These are phyloP conservation scores for Fusarium burgessii DNA, from an alignment of 2,329 filamentous ascomycete species.

Conservation along the genomic window DNA sequence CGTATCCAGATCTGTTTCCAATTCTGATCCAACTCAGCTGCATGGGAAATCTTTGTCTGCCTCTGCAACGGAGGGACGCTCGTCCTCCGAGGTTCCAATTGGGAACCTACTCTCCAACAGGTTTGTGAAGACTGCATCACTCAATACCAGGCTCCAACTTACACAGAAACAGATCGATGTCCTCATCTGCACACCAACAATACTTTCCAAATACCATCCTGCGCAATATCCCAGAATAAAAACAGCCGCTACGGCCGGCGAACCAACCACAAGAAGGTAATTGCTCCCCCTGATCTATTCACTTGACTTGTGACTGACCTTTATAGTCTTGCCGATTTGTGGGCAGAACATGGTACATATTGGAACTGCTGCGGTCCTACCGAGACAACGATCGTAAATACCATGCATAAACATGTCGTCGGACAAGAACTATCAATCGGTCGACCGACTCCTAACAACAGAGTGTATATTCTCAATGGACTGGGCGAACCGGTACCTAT, in stretches of 20 bases:
- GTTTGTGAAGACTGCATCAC: constrained; percentile 47
- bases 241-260: constrained; percentile 66
- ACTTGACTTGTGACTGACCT: constrained; percentile 17
- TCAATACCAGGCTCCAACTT: background rate
- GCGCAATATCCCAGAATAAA: constrained; percentile 63
- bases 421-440: constrained; percentile 65
- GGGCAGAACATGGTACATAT: constrained; percentile 62
- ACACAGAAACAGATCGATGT: constrained; percentile 58
- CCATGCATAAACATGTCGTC: constrained; percentile 62
- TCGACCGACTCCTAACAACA: constrained; percentile 61
- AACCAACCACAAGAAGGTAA: constrained; percentile 61
- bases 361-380: constrained; percentile 71
- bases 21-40: constrained; percentile 54
- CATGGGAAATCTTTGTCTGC: constrained; percentile 70
- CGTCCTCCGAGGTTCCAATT: constrained; percentile 62
- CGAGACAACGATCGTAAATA: constrained; percentile 71
- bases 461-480: constrained; percentile 65
- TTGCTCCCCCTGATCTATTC: constrained; percentile 6
- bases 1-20: constrained; percentile 1
- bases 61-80: constrained; percentile 70
- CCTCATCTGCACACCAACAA: constrained; percentile 67
- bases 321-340: constrained; percentile 63
- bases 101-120: constrained; percentile 60
- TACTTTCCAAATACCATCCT: constrained; percentile 63
- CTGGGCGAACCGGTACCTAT: constrained; percentile 56